Evolutionary conservation across 306 rosid genomes (phyloP).

Genomic region (Glycyrrhiza uralensis): DNA sequence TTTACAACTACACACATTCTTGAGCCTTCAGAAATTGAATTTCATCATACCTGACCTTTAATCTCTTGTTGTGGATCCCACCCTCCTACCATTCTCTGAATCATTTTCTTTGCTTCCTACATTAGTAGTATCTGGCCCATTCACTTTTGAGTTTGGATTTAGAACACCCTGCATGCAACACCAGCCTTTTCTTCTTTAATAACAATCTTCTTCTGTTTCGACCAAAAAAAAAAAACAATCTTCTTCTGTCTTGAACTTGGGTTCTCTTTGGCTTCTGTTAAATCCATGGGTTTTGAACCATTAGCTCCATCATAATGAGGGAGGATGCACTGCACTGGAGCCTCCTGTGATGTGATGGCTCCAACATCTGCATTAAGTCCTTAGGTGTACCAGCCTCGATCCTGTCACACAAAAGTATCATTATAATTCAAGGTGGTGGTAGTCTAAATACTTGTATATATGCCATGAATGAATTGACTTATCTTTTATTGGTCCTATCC

Average conservation of each 20-base stretch:
- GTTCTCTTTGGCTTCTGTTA: slow-evolving; percentile 48
- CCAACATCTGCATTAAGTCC: slow-evolving; percentile 90
- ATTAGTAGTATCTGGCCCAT: slow-evolving; percentile 35
- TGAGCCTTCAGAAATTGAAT: background rate
- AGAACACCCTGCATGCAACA: slow-evolving; percentile 81
- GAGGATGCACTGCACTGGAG: slow-evolving; percentile 28
- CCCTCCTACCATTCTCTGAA: slow-evolving; percentile 55
- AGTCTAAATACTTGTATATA: too few relatives aligned
- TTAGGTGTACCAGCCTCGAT: slow-evolving; percentile 71
- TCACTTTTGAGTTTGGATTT: slow-evolving; percentile 43
- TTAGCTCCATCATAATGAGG: slow-evolving; percentile 29
- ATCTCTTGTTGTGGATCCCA: slow-evolving; percentile 41
- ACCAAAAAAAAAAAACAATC: too few relatives aligned
- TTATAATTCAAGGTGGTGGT: background rate
- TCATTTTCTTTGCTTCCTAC: slow-evolving; percentile 52
- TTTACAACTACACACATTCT: background rate
- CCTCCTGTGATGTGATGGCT: slow-evolving; percentile 58
- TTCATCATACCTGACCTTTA: slow-evolving; percentile 76
- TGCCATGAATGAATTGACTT: too few relatives aligned
- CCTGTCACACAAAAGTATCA: slow-evolving; percentile 65
- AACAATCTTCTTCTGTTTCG: too few relatives aligned
- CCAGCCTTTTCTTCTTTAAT: slow-evolving; percentile 77
- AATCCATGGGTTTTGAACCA: slow-evolving; percentile 34
- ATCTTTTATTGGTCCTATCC: too few relatives aligned
- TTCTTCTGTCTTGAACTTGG: slow-evolving; percentile 50